A percentile compares a stretch with the other conserved stretches of the same genome.
Evolutionary conservation across 2,329 filamentous ascomycete species (phyloP).

Genomic region (Alternaria tenuissima): DNA sequence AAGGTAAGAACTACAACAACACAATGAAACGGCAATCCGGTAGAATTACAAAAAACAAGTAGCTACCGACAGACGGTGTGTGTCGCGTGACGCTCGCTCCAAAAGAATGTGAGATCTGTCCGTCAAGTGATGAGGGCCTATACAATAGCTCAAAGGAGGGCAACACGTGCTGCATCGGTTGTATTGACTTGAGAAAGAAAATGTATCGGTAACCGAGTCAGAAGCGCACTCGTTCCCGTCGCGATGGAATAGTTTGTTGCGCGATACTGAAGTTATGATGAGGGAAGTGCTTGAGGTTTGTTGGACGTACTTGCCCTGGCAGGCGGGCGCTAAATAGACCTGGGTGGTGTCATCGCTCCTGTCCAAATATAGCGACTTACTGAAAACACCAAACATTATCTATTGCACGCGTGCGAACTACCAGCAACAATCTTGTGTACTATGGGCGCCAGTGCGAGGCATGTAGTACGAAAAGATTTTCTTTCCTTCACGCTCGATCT

Average conservation of each 20-base stretch:
- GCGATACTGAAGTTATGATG: not conserved
- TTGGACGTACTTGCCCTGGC: not conserved
- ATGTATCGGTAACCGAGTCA: not conserved
- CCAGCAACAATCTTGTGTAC: not conserved
- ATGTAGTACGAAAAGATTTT: not conserved
- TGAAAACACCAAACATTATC: not conserved
- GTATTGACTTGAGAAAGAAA: not conserved
- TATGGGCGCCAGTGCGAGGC: not conserved
- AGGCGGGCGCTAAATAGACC: not conserved
- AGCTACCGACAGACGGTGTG: not conserved
- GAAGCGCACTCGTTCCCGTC: not conserved
- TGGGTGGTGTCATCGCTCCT: not conserved
- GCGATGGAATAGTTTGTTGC: not conserved
- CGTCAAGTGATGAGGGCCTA: not conserved
- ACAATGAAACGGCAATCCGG: no score
- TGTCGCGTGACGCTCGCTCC: not conserved
- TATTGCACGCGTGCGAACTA: not conserved
- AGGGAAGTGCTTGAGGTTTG: not conserved
- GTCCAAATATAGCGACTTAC: not conserved
- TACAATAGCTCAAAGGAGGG: not conserved
- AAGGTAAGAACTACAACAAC: not conserved
- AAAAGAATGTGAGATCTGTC: not conserved
- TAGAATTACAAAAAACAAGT: no score
- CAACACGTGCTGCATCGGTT: not conserved
- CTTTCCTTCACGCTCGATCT: not conserved